phyloP scores from a whole-genome alignment of 2,329 filamentous ascomycete genomes.

The Coniochaeta sp. region DNA sequence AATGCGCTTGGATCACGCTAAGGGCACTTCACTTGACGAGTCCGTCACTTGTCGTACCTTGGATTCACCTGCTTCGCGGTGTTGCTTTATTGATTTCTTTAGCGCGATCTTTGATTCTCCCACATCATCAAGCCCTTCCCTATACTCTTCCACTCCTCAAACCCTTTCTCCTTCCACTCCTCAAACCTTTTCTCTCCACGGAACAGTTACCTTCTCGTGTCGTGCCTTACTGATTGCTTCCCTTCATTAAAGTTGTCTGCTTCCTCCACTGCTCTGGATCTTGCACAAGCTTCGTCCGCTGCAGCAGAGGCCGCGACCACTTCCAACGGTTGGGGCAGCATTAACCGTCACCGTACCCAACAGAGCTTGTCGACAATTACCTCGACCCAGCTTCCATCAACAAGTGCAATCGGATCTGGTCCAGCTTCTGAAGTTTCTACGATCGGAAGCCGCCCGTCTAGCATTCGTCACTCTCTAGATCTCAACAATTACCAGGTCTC shows the following conservation, averaged over 20 bases:
- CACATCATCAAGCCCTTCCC: background rate
- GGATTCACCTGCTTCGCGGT: background rate
- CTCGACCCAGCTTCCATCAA: conserved; percentile 27
- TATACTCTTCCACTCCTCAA: background rate
- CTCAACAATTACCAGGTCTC: conserved; percentile 29
- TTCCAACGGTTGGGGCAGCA: conserved; percentile 50
- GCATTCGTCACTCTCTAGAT: conserved; percentile 53
- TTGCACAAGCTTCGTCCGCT: conserved; percentile 63
- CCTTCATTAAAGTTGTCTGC: conserved; percentile 57
- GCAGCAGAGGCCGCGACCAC: conserved; percentile 37
- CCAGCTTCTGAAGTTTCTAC: conserved; percentile 35
- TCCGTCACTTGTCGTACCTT: background rate
- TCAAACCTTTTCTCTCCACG: conserved; percentile 2
- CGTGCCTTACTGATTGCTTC: conserved; percentile 6
- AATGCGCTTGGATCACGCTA: no score
- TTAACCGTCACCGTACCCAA: conserved; percentile 62
- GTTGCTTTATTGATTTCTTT: background rate
- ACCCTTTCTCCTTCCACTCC: conserved; percentile 1
- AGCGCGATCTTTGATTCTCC: background rate
- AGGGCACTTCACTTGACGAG: background rate
- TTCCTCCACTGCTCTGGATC: conserved; percentile 73
- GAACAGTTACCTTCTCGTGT: background rate
- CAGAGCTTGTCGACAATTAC: conserved; percentile 47
- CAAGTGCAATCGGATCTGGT: conserved; percentile 27
- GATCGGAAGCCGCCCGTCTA: conserved; percentile 39